phyloP scores from a whole-genome alignment of 345 rosid genomes.

The Populus davidiana region DNA sequence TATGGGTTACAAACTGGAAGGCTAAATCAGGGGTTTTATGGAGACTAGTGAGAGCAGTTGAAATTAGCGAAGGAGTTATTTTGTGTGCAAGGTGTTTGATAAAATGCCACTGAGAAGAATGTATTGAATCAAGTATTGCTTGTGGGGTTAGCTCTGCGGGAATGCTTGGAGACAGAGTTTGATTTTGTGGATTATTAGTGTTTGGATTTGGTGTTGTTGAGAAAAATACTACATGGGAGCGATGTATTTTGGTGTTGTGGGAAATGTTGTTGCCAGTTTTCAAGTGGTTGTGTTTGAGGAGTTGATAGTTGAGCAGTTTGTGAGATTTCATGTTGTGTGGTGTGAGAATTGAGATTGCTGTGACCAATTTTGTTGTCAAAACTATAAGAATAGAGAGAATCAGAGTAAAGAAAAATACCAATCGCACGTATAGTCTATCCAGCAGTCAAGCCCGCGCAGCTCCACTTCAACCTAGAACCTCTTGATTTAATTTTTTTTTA shows the following conservation, averaged over 20 bases:
- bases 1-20: slow-evolving; percentile 38
- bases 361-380: too few relatives aligned
- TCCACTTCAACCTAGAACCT: too few relatives aligned
- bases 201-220: slow-evolving; percentile 22
- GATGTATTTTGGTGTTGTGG: not conserved
- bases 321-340: slow-evolving; percentile 30
- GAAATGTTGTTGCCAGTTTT: slow-evolving; percentile 5
- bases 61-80: slow-evolving; percentile 41
- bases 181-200: not conserved
- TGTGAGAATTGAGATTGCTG: not conserved
- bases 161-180: slow-evolving; percentile 10
- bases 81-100: slow-evolving; percentile 53
- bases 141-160: slow-evolving; percentile 6
- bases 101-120: slow-evolving; percentile 74
- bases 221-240: slow-evolving; percentile 8
- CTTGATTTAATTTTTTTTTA: too few relatives aligned
- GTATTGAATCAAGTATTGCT: slow-evolving; percentile 20
- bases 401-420: too few relatives aligned
- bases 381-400: not conserved
- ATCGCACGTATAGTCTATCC: too few relatives aligned
- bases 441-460: too few relatives aligned
- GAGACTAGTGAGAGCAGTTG: slow-evolving; percentile 47
- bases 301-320: slow-evolving; percentile 12
- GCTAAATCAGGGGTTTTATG: slow-evolving; percentile 59
- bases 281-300: slow-evolving; percentile 9